A percentile compares a stretch with the other conserved stretches of the same genome.
These are phyloP conservation scores for Aspergillus nomiae DNA, from an alignment of 2,329 filamentous ascomycete species.

Conservation along the genomic window DNA sequence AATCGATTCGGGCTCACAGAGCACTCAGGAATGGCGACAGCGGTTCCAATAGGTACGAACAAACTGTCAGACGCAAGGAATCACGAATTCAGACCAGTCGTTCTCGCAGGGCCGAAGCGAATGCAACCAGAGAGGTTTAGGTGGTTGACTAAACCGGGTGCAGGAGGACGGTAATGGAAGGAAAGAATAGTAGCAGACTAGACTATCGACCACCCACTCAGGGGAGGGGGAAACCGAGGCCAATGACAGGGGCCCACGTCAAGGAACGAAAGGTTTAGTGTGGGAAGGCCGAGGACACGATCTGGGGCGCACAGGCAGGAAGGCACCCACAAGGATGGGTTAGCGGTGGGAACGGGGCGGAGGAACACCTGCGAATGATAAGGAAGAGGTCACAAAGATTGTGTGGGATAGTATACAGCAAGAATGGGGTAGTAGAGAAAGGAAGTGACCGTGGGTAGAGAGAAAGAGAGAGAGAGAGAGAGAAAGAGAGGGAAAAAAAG, in stretches of 20 bases:
- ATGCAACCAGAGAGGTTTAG: background rate
- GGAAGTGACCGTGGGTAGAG: slow-evolving; percentile 10
- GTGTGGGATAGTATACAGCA: too few species aligned
- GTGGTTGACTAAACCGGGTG: background rate
- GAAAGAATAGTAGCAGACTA: background rate
- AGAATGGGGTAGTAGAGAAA: background rate
- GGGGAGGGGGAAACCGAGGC: slow-evolving; percentile 19
- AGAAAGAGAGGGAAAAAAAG: background rate
- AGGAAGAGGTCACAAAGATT: background rate
- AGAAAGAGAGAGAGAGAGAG: slow-evolving; percentile 14
- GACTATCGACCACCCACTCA: slow-evolving; percentile 12
- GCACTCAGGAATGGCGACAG: slow-evolving; percentile 1
- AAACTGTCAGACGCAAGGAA: slow-evolving; percentile 15
- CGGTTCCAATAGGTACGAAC: slow-evolving; percentile 5
- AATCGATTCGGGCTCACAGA: background rate
- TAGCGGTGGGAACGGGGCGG: background rate
- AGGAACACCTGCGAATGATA: background rate
- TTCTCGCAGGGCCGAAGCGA: background rate
- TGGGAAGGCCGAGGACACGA: slow-evolving; percentile 11
- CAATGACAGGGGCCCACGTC: slow-evolving; percentile 30
- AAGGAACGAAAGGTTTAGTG: slow-evolving; percentile 18
- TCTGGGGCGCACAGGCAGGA: slow-evolving; percentile 11
- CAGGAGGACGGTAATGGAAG: background rate
- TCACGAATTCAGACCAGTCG: background rate
- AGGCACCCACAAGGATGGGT: slow-evolving; percentile 1